Conservation (phyloP, 2,329 filamentous ascomycete species). For the Fusarium lateritium region DNA sequence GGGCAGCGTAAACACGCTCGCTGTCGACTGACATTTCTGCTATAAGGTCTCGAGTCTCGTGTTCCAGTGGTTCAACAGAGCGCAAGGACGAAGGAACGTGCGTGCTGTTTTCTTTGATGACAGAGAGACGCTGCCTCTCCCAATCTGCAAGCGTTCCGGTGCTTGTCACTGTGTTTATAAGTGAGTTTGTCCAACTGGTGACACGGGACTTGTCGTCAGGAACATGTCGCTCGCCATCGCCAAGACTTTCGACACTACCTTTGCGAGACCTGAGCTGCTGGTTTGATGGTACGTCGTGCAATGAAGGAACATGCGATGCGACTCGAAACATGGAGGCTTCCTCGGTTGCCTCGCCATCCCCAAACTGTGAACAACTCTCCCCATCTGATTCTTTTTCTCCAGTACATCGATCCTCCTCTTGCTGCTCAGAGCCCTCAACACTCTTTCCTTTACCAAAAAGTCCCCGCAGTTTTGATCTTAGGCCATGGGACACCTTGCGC, state of each 20-base stretch:
- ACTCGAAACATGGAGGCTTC: constrained; percentile 65
- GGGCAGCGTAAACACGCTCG: constrained; percentile 73
- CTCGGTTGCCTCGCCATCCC: constrained; percentile 55
- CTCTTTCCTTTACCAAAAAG: constrained; percentile 53
- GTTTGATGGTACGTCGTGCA: constrained; percentile 63
- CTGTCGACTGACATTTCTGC: constrained; percentile 62
- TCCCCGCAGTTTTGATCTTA: constrained; percentile 73
- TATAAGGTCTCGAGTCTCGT: constrained; percentile 41
- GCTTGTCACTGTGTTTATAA: constrained; percentile 67
- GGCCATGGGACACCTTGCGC: constrained; percentile 72
- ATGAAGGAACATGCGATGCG: constrained; percentile 63
- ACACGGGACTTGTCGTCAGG: constrained; percentile 73
- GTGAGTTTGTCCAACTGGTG: constrained; percentile 80
- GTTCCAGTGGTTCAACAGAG: constrained; percentile 31
- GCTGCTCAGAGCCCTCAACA: constrained; percentile 17
- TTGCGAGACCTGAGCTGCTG: constrained; percentile 66
- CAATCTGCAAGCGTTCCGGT: constrained; percentile 58
- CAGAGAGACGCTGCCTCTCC: constrained; percentile 72
- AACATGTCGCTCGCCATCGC: constrained; percentile 56
- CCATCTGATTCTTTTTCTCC: constrained; percentile 45
- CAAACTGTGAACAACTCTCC: constrained; percentile 53
- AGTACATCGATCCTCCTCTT: constrained; percentile 10
- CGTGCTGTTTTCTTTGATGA: constrained; percentile 71
- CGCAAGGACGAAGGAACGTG: constrained; percentile 57
- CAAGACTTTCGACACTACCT: constrained; percentile 68